phyloP scores from a whole-genome alignment of 2,329 filamentous ascomycete species.

The Cladosporium oxysporum region DNA sequence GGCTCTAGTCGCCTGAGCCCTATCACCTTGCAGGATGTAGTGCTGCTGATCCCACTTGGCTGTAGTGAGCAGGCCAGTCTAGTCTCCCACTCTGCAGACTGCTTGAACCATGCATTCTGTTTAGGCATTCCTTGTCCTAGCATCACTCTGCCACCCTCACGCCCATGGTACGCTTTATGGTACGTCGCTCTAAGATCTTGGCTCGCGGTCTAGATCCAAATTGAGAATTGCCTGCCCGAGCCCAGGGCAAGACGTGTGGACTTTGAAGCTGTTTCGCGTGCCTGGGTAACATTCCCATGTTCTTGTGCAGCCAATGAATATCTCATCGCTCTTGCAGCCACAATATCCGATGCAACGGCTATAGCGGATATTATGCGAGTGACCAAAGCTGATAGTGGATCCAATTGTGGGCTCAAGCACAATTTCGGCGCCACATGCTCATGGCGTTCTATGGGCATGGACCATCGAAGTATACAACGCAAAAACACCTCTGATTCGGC shows the following conservation, averaged over 20 bases:
- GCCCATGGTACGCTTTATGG: background rate
- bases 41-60: conserved; percentile 5
- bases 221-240: background rate
- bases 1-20: background rate
- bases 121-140: background rate
- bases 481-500: background rate
- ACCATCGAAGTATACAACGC: conserved; percentile 1
- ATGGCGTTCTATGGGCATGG: background rate
- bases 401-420: conserved; percentile 1
- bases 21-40: background rate
- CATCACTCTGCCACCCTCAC: background rate
- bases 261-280: background rate
- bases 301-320: background rate
- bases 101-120: background rate
- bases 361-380: background rate
- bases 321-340: background rate
- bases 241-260: background rate
- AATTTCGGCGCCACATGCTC: background rate
- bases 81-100: background rate
- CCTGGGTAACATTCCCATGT: background rate
- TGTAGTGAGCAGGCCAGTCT: background rate
- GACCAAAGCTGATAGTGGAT: background rate
- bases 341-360: background rate
- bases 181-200: background rate
- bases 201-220: background rate